phyloP scores from a whole-genome alignment of 2,329 filamentous ascomycete genomes.

The Hypoxylon sp. region DNA sequence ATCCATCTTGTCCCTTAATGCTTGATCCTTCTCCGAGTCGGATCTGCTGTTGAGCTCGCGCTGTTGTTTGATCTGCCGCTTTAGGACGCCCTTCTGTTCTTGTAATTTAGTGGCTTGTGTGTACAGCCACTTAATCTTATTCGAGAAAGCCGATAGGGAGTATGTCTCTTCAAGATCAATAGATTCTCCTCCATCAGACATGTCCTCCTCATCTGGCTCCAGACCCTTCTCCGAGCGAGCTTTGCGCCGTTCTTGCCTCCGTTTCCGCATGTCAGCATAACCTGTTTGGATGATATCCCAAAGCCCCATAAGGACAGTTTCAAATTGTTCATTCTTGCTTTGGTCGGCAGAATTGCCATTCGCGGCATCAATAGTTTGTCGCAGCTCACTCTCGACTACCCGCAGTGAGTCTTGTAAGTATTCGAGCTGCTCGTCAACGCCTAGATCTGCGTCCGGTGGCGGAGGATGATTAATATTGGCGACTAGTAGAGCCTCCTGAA shows the following conservation, averaged over 20 bases:
- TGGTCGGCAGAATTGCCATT: slow-evolving; percentile 45
- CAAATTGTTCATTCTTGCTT: slow-evolving; percentile 63
- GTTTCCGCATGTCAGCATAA: slow-evolving; percentile 63
- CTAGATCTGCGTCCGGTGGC: slow-evolving; percentile 65
- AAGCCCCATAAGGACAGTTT: slow-evolving; percentile 60
- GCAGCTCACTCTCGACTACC: slow-evolving; percentile 56
- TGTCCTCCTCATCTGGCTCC: slow-evolving; percentile 66
- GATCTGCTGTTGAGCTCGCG: slow-evolving; percentile 90
- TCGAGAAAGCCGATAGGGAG: slow-evolving; percentile 77
- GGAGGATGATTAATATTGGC: slow-evolving; percentile 60
- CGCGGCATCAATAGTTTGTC: slow-evolving; percentile 47
- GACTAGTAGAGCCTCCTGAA: slow-evolving; percentile 65
- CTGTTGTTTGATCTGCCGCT: slow-evolving; percentile 94
- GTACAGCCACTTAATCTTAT: slow-evolving; percentile 82
- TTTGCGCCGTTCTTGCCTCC: slow-evolving; percentile 62
- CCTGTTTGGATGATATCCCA: slow-evolving; percentile 67
- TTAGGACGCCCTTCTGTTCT: slow-evolving; percentile 88
- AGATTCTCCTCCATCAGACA: slow-evolving; percentile 70
- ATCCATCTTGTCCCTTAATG: slow-evolving; percentile 66
- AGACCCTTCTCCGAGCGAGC: slow-evolving; percentile 65
- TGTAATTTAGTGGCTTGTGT: slow-evolving; percentile 78
- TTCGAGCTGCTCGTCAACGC: slow-evolving; percentile 71
- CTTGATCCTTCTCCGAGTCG: slow-evolving; percentile 73
- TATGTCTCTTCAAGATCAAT: slow-evolving; percentile 68
- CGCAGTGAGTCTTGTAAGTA: slow-evolving; percentile 72